Evolutionary conservation across 108 stramenopile genomes (phyloP), one percentile per base, ranked within the genome.

Genomic region (Nitzschia sp.): DNA sequence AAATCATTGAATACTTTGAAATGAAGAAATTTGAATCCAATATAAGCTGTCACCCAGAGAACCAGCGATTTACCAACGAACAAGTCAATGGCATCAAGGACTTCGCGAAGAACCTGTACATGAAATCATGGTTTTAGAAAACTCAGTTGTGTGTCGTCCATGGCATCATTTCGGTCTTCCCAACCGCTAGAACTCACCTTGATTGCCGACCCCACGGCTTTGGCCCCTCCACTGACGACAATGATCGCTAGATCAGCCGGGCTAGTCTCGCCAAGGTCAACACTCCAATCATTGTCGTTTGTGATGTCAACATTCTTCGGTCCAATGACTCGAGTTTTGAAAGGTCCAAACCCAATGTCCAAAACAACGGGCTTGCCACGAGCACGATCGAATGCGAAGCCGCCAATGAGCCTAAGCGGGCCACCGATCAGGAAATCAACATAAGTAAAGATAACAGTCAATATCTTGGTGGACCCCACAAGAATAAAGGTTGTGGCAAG

Each of bases 1-100:
- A 95, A 95, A 59, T 95, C 92, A 11, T 92, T 92, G 64, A 95
- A 92, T 18, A 95, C 66, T 65, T 95, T 95, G 84, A 97, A 97
- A 62, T 97, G 96, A n/a, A 97, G 32, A 66, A 97, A 92, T 66
- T 97, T 97, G 60, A 95, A 21, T 24, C 85, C 83, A 35, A 97
- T 84, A 70, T 97, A 97, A 1, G 86, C 90, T 2, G 93, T 86
- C 9, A 91, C 89, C 75, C 89, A 65, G 0, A 97, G 69, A 13
- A 93, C 85, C 25, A 97, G 78, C 60, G 95, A 97, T 56, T 91
- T 65, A 36, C 94, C 92, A 13, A 94, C 93, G 67, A 97, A 97
- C 36, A 94, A 72, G 70, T 97, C 96, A 18, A 95, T 55, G 0
- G 83, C 82, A 53, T 97, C 94, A 29, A 93, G 71, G 48, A 87